Percentiles rank a stretch among this genome's conserved stretches.
Evolutionary conservation across 1,139 yeast genomes (phyloP).

Genomic region (Pichia sorboxylosa): DNA sequence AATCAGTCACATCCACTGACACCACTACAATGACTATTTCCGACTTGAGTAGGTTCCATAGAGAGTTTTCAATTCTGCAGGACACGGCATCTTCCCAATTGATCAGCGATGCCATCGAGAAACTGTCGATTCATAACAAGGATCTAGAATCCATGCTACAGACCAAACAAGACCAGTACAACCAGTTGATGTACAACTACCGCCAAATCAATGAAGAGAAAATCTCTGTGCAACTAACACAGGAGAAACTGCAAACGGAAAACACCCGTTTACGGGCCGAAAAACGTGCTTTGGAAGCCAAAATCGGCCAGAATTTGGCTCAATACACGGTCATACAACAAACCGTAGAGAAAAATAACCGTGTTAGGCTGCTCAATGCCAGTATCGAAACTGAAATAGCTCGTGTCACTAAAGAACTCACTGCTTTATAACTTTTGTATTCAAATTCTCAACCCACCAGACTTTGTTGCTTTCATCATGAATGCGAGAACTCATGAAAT

Average conservation of each 20-base stretch:
- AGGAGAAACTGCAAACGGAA: slow-evolving; percentile 13
- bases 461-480: background rate
- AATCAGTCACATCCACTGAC: background rate
- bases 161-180: slow-evolving; percentile 11
- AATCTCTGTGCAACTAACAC: slow-evolving; percentile 16
- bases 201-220: slow-evolving; percentile 23
- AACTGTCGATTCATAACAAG: slow-evolving; percentile 4
- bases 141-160: slow-evolving; percentile 3
- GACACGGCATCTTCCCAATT: slow-evolving; percentile 6
- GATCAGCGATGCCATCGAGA: slow-evolving; percentile 5
- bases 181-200: slow-evolving; percentile 21
- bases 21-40: background rate
- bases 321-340: slow-evolving; percentile 22
- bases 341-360: slow-evolving; percentile 21
- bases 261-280: slow-evolving; percentile 14
- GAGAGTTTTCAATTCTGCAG: slow-evolving; percentile 7
- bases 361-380: slow-evolving; percentile 19
- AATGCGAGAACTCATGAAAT: background rate
- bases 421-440: slow-evolving; percentile 7
- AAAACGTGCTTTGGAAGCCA: slow-evolving; percentile 10
- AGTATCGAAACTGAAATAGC: slow-evolving; percentile 17
- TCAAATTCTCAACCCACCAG: no score
- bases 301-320: slow-evolving; percentile 15
- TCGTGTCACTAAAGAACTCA: slow-evolving; percentile 14
- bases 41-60: slow-evolving; percentile 5